Percentiles rank a stretch among this genome's conserved stretches.
Conservation (phyloP, 305 asterid species). For the Fraxinus baroniana region DNA sequence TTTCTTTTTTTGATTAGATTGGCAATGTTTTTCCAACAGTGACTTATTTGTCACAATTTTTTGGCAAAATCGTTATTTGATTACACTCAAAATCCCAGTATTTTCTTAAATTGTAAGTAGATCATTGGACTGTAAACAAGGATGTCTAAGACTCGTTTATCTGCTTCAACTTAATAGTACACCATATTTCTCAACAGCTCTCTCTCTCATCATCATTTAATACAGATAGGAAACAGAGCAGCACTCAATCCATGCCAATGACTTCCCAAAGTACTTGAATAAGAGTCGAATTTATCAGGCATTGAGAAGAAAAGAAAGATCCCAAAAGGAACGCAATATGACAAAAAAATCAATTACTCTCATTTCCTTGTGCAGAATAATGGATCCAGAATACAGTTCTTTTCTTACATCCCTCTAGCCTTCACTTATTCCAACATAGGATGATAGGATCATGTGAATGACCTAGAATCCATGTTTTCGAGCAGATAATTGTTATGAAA, state of each 20-base stretch:
- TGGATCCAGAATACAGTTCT: neutral
- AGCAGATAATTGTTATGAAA: neutral
- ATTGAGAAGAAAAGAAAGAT: neutral
- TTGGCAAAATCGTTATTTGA: neutral
- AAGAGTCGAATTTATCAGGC: neutral
- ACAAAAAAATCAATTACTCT: neutral
- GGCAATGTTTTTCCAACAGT: constrained; percentile 21
- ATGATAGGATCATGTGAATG: neutral
- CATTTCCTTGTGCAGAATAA: neutral
- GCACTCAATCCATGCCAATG: neutral
- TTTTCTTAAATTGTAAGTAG: neutral
- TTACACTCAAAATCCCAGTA: neutral
- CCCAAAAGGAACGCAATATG: neutral
- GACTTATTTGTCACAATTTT: neutral
- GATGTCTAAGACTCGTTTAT: no score
- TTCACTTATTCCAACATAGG: neutral
- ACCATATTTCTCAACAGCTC: neutral
- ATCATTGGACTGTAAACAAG: neutral
- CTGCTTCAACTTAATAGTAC: neutral
- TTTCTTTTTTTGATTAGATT: neutral
- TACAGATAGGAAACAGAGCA: neutral
- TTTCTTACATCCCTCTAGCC: neutral
- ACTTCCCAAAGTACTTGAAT: neutral
- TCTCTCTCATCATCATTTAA: neutral
- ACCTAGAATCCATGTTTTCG: neutral